Evolutionary conservation across 495 filamentous ascomycete genomes (phyloP).

Genomic region (Elasticomyces elasticus): DNA sequence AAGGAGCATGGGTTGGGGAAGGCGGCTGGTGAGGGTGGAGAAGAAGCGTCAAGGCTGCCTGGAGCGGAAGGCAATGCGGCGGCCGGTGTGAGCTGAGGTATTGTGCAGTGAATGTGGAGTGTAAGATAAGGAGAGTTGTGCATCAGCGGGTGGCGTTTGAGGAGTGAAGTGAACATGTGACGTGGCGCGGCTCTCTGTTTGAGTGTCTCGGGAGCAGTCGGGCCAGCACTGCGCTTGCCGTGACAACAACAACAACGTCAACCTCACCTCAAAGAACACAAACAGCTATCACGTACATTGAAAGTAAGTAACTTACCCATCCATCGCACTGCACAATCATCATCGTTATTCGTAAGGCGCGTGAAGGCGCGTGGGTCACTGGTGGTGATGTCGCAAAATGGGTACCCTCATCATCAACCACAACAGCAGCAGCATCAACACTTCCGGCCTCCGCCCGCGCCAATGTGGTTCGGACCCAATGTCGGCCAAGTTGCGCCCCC

Average conservation of each 20-base stretch:
- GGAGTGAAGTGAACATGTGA: too few species aligned
- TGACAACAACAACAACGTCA: too few species aligned
- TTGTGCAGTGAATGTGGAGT: too few species aligned
- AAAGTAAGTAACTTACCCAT: too few species aligned
- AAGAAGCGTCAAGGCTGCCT: neutral
- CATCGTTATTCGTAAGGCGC: too few species aligned
- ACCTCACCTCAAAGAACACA: too few species aligned
- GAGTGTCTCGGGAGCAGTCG: too few species aligned
- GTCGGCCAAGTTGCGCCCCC: neutral
- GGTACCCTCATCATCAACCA: too few species aligned
- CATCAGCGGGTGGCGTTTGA: neutral
- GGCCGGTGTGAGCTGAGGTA: constrained; percentile 1
- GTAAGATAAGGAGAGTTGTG: neutral
- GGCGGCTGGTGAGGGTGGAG: constrained; percentile 45
- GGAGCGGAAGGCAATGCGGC: neutral
- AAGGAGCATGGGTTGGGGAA: constrained; percentile 94
- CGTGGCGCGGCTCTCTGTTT: too few species aligned
- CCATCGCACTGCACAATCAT: too few species aligned
- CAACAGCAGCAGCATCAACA: neutral
- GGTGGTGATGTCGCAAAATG: neutral
- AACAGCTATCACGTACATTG: too few species aligned
- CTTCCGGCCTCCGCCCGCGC: neutral
- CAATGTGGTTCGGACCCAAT: neutral
- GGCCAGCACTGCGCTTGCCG: too few species aligned
- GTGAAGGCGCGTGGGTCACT: neutral